A percentile compares a stretch with the other conserved stretches of the same genome.
phyloP scores from a whole-genome alignment of 257 asterid species.

The Nicotiana noctiflora region DNA sequence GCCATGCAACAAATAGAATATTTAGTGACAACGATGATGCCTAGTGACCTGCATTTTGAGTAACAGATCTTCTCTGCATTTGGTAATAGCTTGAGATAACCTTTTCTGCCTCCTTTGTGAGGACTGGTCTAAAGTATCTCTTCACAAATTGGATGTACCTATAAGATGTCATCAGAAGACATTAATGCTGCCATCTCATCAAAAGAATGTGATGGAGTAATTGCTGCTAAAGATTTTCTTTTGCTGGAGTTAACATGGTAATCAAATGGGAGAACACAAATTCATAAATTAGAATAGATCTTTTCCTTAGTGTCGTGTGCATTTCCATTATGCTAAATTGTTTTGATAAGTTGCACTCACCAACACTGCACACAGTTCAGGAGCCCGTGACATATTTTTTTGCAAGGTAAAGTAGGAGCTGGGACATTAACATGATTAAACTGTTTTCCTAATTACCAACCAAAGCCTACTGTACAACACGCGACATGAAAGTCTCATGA shows the following conservation, averaged over 20 bases:
- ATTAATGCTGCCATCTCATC: neutral
- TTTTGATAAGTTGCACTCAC: neutral
- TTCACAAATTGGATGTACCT: slow-evolving; percentile 85
- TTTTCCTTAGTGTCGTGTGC: neutral
- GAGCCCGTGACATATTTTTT: neutral
- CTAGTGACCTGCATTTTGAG: slow-evolving; percentile 81
- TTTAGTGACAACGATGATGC: neutral
- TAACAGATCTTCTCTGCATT: slow-evolving; percentile 94
- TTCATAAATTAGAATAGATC: neutral
- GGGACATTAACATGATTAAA: neutral
- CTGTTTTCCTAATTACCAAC: neutral
- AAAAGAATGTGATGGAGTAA: neutral
- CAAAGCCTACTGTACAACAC: neutral
- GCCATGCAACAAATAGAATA: neutral
- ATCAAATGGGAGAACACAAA: neutral
- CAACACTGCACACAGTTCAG: neutral
- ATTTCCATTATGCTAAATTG: neutral
- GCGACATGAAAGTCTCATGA: neutral
- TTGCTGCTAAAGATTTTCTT: neutral
- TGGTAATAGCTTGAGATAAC: slow-evolving; percentile 94
- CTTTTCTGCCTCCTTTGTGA: slow-evolving; percentile 87
- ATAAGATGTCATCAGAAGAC: slow-evolving; percentile 16
- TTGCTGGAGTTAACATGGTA: neutral
- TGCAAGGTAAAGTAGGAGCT: no score
- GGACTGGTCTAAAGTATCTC: slow-evolving; percentile 78